Evolutionary conservation across 2,329 filamentous ascomycete species (phyloP), one percentile per base, ranked within the genome.

Genomic region (Aspergillus transmontanensis): DNA sequence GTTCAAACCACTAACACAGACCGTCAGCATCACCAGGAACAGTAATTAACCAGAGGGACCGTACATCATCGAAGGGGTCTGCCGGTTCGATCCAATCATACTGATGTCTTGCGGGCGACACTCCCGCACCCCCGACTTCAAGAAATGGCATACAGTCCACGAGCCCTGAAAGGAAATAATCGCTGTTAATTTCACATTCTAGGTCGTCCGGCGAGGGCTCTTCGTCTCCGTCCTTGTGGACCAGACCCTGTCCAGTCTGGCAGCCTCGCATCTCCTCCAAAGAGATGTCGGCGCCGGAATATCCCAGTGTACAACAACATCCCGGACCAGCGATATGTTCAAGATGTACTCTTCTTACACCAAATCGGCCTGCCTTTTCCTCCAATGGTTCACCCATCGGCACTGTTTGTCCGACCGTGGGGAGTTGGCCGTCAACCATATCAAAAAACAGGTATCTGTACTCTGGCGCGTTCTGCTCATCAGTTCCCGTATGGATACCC

Each of bases 231-330:
- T 59, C 51, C 10, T 6, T 28, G 26, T 21, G 1, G 4, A 32
- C 10, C 23, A 63, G 34, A 10, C 39, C 36, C 32, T 63, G 61
- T 16, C 43, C 50, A 6, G 41, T 63, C 16, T 30, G 41, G 16
- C 60, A 62, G 21, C 16, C 57, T 23, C 41, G 46, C 57, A 63
- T 63, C 32, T 59, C 61, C 16, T 57, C 41, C 11, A 11, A 4
- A 16, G 61, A 55, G 2, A 59, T 56, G 16, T 9, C 23, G n/a
- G 21, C 11, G 4, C 61, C 50, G 1, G 39, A 12, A 19, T 59
- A 59, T 14, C 28, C 61, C 19, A n/a, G 19, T 6, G 6, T 30
- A 23, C 6, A 26, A 2, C 32, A 28, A 59, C 60, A 58, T 14
- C 46, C 36, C 0, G 56, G 39, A 3, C 60, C 39, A 23, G 46